Base-by-base conservation (phyloP, 1,284 basidiomycete species). In the Pisolithus thermaeus region DNA sequence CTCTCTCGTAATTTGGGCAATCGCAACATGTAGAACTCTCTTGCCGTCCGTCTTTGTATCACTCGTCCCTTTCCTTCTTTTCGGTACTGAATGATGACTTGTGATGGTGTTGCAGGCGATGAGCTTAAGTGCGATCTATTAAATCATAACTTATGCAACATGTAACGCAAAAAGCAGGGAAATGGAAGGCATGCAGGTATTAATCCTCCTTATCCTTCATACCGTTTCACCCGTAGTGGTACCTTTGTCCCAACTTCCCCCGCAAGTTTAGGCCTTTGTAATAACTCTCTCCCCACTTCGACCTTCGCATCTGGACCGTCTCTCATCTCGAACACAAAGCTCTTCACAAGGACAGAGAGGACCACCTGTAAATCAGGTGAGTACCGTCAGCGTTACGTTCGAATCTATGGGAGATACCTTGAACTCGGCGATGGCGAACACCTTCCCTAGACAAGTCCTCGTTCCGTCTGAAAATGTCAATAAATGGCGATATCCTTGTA, bases 301-400 rank as follows among this genome's bases (percentile, higher is more conserved):
- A 78, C 65, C 58, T 67, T 61, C 3, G 73, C 74, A 3, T 59
- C 53, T 0, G 67, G 63, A 0, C 76, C 76, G 50, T 72, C 67
- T 0, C 63, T 66, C 22, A 79, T 63, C 53, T 76, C 72, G 52
- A 79, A 79, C 6, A 51, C 56, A 55, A 72, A 79, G 57, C 72
- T 68, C 41, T 70, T 63, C 43, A 79, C 65, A 27, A 80, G 61
- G 6, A 77, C 72, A 1, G 69, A 70, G 7, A 12, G 32, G 41
- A 22, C 16, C 23, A 30, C 38, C 50, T 43, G 28, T 18, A 3
- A 43, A 3, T 43, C 25, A 25, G 27, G 18, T 23, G 9, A 18
- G 35, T 7, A 32, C 18, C n/a, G 22, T 35, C 30, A 11, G 9
- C 18, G 12, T 11, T 18, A 25, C 32, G n/a, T 4, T 22, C 9